These are phyloP conservation scores for Aspergillus viridinutans DNA, from an alignment of 2,329 filamentous ascomycete genomes.

Conservation along the genomic window DNA sequence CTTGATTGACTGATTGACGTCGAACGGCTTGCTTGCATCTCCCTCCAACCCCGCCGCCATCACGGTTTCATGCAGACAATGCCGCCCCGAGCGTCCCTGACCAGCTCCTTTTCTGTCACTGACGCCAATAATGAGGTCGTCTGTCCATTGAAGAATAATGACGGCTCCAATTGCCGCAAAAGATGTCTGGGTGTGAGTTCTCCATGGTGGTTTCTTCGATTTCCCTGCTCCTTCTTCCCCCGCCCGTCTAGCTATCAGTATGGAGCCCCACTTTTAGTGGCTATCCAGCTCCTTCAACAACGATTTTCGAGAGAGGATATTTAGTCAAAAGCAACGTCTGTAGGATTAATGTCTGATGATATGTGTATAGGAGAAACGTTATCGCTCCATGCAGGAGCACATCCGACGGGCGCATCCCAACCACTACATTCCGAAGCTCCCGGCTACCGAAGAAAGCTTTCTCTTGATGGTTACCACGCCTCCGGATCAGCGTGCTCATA, in stretches of 20 bases:
- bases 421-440: conserved; percentile 95
- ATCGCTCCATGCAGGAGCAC: conserved; percentile 99
- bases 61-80: conserved; percentile 56
- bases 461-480: conserved; percentile 91
- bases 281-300: not conserved
- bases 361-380: conserved; percentile 74
- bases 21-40: conserved; percentile 4
- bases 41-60: conserved; percentile 15
- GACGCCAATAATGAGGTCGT: conserved; percentile 95
- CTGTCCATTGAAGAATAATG: conserved; percentile 91
- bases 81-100: conserved; percentile 83
- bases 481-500: conserved; percentile 65
- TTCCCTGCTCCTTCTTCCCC: conserved; percentile 5
- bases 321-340: not conserved
- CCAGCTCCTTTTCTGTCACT: conserved; percentile 85
- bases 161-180: conserved; percentile 95
- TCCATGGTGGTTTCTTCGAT: conserved; percentile 3
- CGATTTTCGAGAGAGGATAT: not conserved
- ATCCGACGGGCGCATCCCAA: conserved; percentile 95
- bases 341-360: conserved; percentile 6
- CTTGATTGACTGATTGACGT: not conserved
- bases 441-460: conserved; percentile 97
- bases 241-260: conserved; percentile 2
- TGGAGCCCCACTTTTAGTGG: conserved; percentile 8
- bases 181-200: conserved; percentile 92